These are phyloP conservation scores for Oidiodendron maius DNA, from an alignment of 495 filamentous ascomycete species.

Conservation along the genomic window DNA sequence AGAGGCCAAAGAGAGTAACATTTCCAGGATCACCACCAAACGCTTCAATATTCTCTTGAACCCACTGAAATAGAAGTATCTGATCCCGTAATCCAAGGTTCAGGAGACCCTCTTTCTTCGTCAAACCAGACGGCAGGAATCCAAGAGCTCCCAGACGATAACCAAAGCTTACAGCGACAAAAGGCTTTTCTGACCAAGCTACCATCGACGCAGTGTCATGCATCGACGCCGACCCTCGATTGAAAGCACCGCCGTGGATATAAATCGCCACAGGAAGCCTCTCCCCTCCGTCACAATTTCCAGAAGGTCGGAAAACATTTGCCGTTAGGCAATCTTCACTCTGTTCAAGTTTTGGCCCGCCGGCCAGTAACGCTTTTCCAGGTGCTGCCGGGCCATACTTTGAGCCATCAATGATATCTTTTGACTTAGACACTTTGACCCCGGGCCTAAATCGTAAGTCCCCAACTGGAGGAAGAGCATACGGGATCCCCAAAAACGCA, in stretches of 20 bases:
- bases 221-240: constrained; percentile 30
- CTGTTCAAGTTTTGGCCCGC: neutral
- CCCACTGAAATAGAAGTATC: constrained; percentile 58
- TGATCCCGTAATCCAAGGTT: constrained; percentile 69
- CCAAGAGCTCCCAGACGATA: constrained; percentile 62
- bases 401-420: constrained; percentile 4
- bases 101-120: constrained; percentile 47
- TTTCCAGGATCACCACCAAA: constrained; percentile 58
- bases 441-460: constrained; percentile 8
- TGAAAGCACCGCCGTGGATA: constrained; percentile 49
- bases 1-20: constrained; percentile 60
- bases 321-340: constrained; percentile 45
- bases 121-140: constrained; percentile 50
- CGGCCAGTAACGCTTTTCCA: constrained; percentile 10
- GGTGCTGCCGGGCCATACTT: constrained; percentile 14
- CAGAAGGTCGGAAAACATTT: constrained; percentile 37
- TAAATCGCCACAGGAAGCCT: constrained; percentile 55
- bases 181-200: constrained; percentile 42
- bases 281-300: constrained; percentile 16
- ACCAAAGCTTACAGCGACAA: constrained; percentile 58
- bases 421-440: constrained; percentile 5
- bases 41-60: constrained; percentile 47
- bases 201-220: constrained; percentile 26
- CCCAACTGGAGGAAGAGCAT: constrained; percentile 12
- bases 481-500: constrained; percentile 13